Evolutionary conservation across 1,139 yeast species (phyloP), one percentile per base, ranked within the genome.

Genomic region (Lodderomyces elongisporus): DNA sequence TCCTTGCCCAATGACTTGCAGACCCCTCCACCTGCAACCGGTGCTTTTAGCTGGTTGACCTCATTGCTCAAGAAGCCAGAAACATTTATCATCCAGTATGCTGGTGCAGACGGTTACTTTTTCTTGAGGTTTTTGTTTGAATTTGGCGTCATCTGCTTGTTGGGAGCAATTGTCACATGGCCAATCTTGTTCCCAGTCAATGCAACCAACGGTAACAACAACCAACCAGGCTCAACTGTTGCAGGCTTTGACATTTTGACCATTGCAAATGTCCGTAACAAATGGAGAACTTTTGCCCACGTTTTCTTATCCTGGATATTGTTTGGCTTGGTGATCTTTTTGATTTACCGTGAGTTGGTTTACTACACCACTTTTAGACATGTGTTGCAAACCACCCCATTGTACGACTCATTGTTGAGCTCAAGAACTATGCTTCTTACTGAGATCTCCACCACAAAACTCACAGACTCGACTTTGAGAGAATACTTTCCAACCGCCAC

Each of bases 21-120:
- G 37, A 77, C 85, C 1, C 77, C 70, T 4, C 69, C 66, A 20
- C 59, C 76, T n/a, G 81, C 87, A 2, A 46, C 56, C 4, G 84
- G 85, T 1, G 60, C 69, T 1, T 60, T 69, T 32, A 49, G 62
- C 8, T 83, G 91, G 93, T 43, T 80, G 3, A 54, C 70, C 1
- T 63, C 62, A 32, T 41, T 81, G 17, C 43, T 78, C 31, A 43
- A 54, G 9, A 76, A 77, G 45, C 77, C 83, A 1, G 91, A 83
- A 44, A 50, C 80, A 2, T 85, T 72, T 52, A 59, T 87, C 36
- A 71, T 91, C 42, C 85, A 84, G 49, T 87, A 84, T 45, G 70
- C 87, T 20, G 94, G 96, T 27, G 58, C 85, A 9, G 97, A 89
- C 56, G 96, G 96, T 12, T 91, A 87, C 59, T 79, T 88, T 47